Evolutionary conservation across 345 rosid genomes (phyloP).

Genomic region (Eucalyptus cladocalyx): DNA sequence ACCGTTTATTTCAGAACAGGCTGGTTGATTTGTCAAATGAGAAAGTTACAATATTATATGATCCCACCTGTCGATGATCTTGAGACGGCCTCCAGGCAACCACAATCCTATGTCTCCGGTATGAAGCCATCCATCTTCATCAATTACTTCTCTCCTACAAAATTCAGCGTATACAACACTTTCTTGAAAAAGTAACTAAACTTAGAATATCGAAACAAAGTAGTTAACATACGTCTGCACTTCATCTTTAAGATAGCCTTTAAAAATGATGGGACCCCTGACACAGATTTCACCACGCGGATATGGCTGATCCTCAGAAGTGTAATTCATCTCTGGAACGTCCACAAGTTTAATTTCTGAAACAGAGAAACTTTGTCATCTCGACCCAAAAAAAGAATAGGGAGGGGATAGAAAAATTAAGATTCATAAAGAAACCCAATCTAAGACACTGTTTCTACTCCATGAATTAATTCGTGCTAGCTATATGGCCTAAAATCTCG

Average conservation of each 20-base stretch:
- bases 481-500: background rate
- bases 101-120: slow-evolving; percentile 94
- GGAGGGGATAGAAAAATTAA: background rate
- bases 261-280: slow-evolving; percentile 83
- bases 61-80: slow-evolving; percentile 85
- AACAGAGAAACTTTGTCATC: background rate
- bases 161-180: background rate
- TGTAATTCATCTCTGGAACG: slow-evolving; percentile 95
- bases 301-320: slow-evolving; percentile 73
- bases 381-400: background rate
- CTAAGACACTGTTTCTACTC: background rate
- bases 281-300: slow-evolving; percentile 98
- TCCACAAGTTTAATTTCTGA: slow-evolving; percentile 96
- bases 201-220: background rate
- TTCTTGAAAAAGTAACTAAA: background rate
- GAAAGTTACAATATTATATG: background rate
- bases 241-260: slow-evolving; percentile 89
- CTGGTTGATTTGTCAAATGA: background rate
- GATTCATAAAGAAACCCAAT: background rate
- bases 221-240: slow-evolving; percentile 56
- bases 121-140: slow-evolving; percentile 96
- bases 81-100: slow-evolving; percentile 86
- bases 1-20: background rate
- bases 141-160: slow-evolving; percentile 78
- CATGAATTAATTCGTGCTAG: background rate